Evolutionary conservation across 108 stramenopile genomes (phyloP), one percentile per base, ranked within the genome.

Genomic region (Schizochytrium sp.): DNA sequence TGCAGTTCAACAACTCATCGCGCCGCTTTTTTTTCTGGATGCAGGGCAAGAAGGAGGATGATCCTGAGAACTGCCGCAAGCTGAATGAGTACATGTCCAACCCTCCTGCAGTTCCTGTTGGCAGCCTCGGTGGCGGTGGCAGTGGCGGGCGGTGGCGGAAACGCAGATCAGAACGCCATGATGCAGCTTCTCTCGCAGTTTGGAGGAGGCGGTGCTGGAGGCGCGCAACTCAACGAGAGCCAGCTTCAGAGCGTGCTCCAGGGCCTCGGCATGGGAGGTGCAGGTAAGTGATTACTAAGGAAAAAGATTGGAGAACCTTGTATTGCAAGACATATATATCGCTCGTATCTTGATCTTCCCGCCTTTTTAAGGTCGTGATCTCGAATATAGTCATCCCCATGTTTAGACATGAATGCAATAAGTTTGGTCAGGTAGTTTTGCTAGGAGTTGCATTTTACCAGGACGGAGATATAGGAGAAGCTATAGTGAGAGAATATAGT

Each of bases 21-120:
- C 72, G 90, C 17, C 89, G 93, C 40, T 92, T 93, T 72, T 90
- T 94, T 58, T 94, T 93, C 60, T 94, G 93, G 93, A 93, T 94
- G 93, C 93, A 94, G 88, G 91, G 91, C 58, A 47, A 88, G 47
- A 49, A 90, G 12, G 91, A 88, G 17, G 91, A 93, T 55, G 93
- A 93, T 76, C 92, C 90, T 47, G 89, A 89, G 4, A 47, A 47
- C 53, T 8, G 88, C 4, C 0, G 72, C 44, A 89, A 64, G 42
- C 3, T 73, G 3, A 90, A 87, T 42, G 8, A 49, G 57, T 56
- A 69, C 59, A 87, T 90, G 46, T 40, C 42, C 0, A 55, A 87
- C 60, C 73, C 58, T 49, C 46, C 64, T 0, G 19, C 64, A n/a
- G 57, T 42, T 8, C 38, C 46, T 41, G 56, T 89, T 50, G 89